Conservation (phyloP, 2,329 filamentous ascomycete genomes). For the Pseudocercospora cruenta region DNA sequence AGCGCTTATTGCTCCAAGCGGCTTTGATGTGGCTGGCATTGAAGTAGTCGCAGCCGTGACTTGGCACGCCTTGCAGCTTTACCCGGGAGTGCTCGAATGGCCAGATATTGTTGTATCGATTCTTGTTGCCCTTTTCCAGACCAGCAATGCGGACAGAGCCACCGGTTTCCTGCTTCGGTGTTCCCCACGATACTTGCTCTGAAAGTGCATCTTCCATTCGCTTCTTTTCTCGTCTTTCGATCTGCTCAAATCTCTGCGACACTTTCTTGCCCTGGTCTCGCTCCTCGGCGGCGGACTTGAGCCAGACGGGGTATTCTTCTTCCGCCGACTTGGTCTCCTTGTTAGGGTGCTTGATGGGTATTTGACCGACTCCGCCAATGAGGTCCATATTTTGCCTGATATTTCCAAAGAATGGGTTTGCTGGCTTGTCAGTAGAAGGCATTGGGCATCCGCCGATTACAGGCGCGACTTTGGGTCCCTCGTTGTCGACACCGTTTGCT, state of each 20-base stretch:
- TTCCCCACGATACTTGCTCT: slow-evolving; percentile 61
- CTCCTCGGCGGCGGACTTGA: slow-evolving; percentile 68
- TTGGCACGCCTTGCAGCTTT: slow-evolving; percentile 68
- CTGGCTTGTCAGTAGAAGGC: slow-evolving; percentile 67
- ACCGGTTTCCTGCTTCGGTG: slow-evolving; percentile 29
- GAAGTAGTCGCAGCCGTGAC: slow-evolving; percentile 84
- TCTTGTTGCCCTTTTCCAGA: slow-evolving; percentile 92
- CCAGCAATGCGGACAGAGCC: slow-evolving; percentile 74
- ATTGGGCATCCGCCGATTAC: slow-evolving; percentile 90
- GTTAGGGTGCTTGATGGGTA: slow-evolving; percentile 63
- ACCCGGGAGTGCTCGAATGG: slow-evolving; percentile 94
- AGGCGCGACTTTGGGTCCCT: slow-evolving; percentile 64
- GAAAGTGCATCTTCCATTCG: slow-evolving; percentile 87
- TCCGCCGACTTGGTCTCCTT: slow-evolving; percentile 52
- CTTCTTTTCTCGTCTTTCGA: slow-evolving; percentile 83
- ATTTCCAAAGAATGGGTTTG: slow-evolving; percentile 92
- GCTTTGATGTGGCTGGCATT: slow-evolving; percentile 89
- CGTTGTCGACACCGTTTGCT: slow-evolving; percentile 48
- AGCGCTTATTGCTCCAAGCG: slow-evolving; percentile 81
- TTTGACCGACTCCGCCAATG: slow-evolving; percentile 87
- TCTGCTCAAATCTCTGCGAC: slow-evolving; percentile 78
- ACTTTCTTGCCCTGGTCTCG: slow-evolving; percentile 77
- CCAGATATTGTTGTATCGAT: slow-evolving; percentile 96
- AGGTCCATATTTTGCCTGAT: slow-evolving; percentile 97
- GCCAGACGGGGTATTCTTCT: slow-evolving; percentile 72